Percentiles rank a stretch among this genome's conserved stretches.
Evolutionary conservation across 2,329 filamentous ascomycete genomes (phyloP).

Genomic region (Epichloe festucae): DNA sequence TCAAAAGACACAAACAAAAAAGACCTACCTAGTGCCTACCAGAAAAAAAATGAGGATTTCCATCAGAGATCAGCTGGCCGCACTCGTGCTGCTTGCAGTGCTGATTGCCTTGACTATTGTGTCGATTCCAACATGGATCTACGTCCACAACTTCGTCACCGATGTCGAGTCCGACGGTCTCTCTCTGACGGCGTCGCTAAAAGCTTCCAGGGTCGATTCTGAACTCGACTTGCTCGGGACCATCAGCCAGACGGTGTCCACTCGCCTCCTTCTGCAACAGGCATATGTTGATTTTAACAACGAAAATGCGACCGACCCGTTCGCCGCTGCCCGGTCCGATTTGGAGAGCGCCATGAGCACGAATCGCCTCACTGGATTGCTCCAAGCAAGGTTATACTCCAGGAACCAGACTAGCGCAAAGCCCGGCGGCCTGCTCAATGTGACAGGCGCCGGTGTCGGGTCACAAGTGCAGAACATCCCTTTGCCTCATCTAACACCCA

Average conservation of each 20-base stretch:
- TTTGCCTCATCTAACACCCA: constrained; percentile 46
- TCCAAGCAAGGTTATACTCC: constrained; percentile 65
- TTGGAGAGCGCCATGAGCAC: constrained; percentile 56
- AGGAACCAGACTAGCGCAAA: constrained; percentile 44
- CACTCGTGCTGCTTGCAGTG: constrained; percentile 63
- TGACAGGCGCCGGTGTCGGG: constrained; percentile 37
- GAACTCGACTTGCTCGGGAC: constrained; percentile 70
- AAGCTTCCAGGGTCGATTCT: constrained; percentile 67
- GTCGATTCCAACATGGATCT: constrained; percentile 60
- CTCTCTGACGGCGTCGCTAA: constrained; percentile 69
- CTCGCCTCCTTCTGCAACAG: constrained; percentile 46
- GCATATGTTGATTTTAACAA: constrained; percentile 45
- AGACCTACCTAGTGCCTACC: not conserved
- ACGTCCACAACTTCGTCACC: constrained; percentile 40
- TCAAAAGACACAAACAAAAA: not conserved
- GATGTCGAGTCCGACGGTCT: constrained; percentile 47
- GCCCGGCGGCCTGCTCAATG: constrained; percentile 46
- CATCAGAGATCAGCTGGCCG: constrained; percentile 75
- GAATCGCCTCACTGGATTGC: constrained; percentile 41
- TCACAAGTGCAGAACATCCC: constrained; percentile 29
- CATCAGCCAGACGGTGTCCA: constrained; percentile 58
- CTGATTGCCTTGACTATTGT: constrained; percentile 65
- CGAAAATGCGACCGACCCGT: constrained; percentile 39
- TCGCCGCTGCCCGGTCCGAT: constrained; percentile 48
- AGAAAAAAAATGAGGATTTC: constrained; percentile 57